Base-by-base conservation (phyloP, 2,329 filamentous ascomycete species). In the Acrocalymma vagum region DNA sequence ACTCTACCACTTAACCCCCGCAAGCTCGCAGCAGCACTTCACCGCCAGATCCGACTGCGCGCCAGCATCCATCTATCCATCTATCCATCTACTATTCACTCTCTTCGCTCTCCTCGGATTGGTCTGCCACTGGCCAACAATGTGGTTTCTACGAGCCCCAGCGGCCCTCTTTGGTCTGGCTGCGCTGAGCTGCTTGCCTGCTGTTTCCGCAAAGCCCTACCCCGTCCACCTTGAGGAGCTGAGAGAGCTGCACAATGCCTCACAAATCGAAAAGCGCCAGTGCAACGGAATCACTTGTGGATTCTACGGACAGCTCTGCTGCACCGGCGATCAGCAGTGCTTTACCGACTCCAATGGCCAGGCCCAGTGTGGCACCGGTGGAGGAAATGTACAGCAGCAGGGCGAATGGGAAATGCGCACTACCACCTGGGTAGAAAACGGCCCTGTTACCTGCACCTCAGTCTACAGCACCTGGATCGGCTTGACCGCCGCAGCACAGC, bases 321-420 rank as follows among this genome's bases (percentile, higher is more conserved):
- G 70, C 38, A 43, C 47, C 5, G 29, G 53, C 2, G 58, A 59
- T 45, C 37, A 60, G 20, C 38, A 46, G 5, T 72, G 70, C 60
- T 48, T 38, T 45, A 64, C 57, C 27, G 65, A 71, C 34, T 36
- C 55, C 8, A 60, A 62, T 53, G 60, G 65, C 39, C 57, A 70
- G 46, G 70, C 69, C 17, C 55, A 65, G 29, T 72, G 69, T 49
- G 57, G 51, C 17, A 23, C 48, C 21, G 60, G 52, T 6, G 55
- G 57, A 47, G 27, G 55, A 39, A 41, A 7, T 13, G 42, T 26
- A 29, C 66, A 55, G 37, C 57, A 58, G 27, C 53, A 48, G 22
- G 78, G 77, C n/a, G 63, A 70, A 47, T 84, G 80, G 79, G 61
- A 78, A 47, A 78, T 77, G 64, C 81, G 72, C 56, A 85, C 82